Conservation (phyloP, 2,329 filamentous ascomycete genomes). For the Chaetomiaceae sp. region DNA sequence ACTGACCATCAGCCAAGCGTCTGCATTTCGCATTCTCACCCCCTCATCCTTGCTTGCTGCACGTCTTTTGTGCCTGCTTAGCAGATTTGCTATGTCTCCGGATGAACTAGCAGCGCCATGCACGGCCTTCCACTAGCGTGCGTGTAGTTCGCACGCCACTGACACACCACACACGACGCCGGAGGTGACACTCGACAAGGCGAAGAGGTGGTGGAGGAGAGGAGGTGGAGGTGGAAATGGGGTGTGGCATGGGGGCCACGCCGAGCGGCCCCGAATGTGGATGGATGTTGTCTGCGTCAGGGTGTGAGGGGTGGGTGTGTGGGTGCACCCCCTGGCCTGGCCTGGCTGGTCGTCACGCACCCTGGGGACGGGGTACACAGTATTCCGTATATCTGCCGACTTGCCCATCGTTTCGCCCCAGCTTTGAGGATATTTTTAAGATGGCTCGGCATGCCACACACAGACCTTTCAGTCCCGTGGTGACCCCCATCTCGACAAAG, state of each 20-base stretch:
- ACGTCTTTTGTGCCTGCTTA: constrained; percentile 6
- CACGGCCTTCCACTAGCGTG: constrained; percentile 13
- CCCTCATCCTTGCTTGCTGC: too few relatives aligned
- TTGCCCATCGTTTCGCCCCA: constrained; percentile 4
- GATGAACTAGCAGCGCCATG: too few relatives aligned
- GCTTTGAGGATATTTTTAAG: constrained; percentile 13
- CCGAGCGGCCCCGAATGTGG: background rate
- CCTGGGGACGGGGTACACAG: too few relatives aligned
- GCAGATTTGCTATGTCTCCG: too few relatives aligned
- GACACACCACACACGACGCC: constrained; percentile 4
- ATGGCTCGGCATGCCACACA: constrained; percentile 18
- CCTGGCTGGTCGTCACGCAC: too few relatives aligned
- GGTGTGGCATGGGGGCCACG: constrained; percentile 1
- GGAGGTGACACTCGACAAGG: background rate
- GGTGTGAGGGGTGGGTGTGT: constrained; percentile 1
- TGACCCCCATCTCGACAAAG: constrained; percentile 16
- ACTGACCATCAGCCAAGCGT: too few relatives aligned
- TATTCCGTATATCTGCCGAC: constrained; percentile 25
- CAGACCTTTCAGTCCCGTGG: constrained; percentile 14
- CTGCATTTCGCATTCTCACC: too few relatives aligned
- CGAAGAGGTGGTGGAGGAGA: background rate
- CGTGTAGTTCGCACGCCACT: constrained; percentile 2
- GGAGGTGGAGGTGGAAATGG: background rate
- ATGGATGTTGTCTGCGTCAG: background rate
- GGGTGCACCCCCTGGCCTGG: too few relatives aligned